Conservation (phyloP, 1,139 yeast species). For the Debaryomyces fabryi region DNA sequence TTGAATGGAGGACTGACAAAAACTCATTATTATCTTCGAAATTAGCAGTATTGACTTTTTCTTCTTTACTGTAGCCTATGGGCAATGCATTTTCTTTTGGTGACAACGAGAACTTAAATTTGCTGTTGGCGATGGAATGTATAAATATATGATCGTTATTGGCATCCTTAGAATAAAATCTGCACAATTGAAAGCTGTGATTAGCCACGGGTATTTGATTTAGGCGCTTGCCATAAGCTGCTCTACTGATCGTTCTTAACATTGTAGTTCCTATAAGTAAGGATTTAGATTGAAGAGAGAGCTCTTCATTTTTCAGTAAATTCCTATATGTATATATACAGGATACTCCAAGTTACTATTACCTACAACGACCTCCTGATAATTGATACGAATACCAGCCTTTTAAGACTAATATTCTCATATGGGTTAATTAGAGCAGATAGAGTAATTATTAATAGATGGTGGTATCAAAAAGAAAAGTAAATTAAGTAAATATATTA, state of each 20-base stretch:
- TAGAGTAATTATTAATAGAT: too few species aligned
- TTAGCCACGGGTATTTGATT: background rate
- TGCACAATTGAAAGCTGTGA: background rate
- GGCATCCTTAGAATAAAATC: constrained; percentile 17
- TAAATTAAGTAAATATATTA: too few species aligned
- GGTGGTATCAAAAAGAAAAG: background rate
- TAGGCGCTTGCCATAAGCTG: background rate
- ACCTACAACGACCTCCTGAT: background rate
- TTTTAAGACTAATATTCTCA: background rate
- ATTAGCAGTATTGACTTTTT: constrained; percentile 24
- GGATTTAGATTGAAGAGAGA: background rate
- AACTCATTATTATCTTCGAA: constrained; percentile 34
- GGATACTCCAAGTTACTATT: background rate
- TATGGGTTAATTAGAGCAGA: background rate
- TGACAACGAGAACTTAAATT: constrained; percentile 21
- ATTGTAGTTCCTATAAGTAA: background rate
- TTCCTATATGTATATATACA: background rate
- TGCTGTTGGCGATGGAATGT: constrained; percentile 19
- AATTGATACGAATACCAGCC: background rate
- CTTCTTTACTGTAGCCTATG: constrained; percentile 26
- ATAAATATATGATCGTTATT: constrained; percentile 31
- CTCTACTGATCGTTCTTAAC: background rate
- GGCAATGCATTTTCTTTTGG: constrained; percentile 30
- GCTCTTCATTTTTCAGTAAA: background rate
- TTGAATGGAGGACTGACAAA: constrained; percentile 29